These are phyloP conservation scores for Proliferodiscus dingleyae DNA, from an alignment of 2,329 filamentous ascomycete species.

Conservation along the genomic window DNA sequence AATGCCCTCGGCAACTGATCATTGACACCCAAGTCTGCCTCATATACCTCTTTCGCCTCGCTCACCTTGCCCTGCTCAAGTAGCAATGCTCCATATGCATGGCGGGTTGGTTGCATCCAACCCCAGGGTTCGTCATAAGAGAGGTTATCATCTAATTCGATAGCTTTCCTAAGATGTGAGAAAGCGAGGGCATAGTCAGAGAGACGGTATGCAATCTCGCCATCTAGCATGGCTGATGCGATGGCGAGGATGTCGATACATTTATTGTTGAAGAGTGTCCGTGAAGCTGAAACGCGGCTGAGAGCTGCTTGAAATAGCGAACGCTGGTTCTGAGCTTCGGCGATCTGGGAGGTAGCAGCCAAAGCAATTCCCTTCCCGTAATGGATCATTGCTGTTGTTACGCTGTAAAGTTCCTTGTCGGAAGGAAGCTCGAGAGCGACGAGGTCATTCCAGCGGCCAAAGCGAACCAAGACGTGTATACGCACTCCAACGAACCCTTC, in stretches of 20 bases:
- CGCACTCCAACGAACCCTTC: conserved; percentile 66
- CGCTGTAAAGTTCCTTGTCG: conserved; percentile 59
- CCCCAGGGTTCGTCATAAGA: conserved; percentile 73
- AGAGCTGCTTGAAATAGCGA: conserved; percentile 47
- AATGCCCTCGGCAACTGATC: conserved; percentile 57
- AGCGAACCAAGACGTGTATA: conserved; percentile 66
- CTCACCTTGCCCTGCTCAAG: conserved; percentile 59
- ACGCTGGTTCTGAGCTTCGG: conserved; percentile 49
- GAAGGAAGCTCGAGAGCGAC: conserved; percentile 49
- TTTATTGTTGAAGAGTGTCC: conserved; percentile 66
- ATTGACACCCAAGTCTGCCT: conserved; percentile 56
- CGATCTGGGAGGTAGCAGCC: conserved; percentile 51
- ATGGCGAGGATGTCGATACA: conserved; percentile 59
- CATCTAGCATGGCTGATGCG: conserved; percentile 61
- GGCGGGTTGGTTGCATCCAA: conserved; percentile 71
- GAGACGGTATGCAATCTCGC: conserved; percentile 67
- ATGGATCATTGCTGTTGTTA: conserved; percentile 62
- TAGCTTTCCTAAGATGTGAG: conserved; percentile 49
- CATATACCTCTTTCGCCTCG: conserved; percentile 53
- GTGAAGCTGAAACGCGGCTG: conserved; percentile 48
- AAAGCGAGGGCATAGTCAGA: conserved; percentile 57
- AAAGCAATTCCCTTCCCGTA: conserved; percentile 66
- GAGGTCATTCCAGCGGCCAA: conserved; percentile 67
- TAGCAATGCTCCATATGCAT: conserved; percentile 65
- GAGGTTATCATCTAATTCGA: conserved; percentile 56